Percentiles rank a stretch among this genome's conserved stretches.
Evolutionary conservation across 2,329 filamentous ascomycete species (phyloP).

Genomic region (Penicillium polonicum): DNA sequence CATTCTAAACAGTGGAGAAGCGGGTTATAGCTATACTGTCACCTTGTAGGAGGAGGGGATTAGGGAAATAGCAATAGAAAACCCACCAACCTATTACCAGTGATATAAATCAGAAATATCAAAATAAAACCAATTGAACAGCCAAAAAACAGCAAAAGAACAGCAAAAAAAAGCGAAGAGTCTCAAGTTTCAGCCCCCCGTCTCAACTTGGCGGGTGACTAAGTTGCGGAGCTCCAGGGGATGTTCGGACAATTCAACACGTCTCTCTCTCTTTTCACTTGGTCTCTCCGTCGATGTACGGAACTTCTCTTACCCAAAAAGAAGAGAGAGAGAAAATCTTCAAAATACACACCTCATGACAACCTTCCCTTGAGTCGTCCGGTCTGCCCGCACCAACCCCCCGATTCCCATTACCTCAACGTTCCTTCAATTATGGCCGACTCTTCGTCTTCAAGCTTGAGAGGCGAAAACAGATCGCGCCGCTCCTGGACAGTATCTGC

Average conservation of each 20-base stretch:
- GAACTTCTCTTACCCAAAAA: not conserved
- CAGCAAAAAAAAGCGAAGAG: not conserved
- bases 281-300: not conserved
- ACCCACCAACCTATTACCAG: not conserved
- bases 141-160: not conserved
- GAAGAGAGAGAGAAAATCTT: not conserved
- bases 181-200: not conserved
- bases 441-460: conserved; percentile 37
- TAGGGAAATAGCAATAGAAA: not conserved
- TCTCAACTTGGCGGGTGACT: conserved; percentile 8
- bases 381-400: conserved; percentile 4
- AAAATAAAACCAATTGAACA: not conserved
- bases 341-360: not conserved
- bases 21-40: conserved; percentile 1
- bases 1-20: conserved; percentile 18
- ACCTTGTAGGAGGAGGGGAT: not conserved
- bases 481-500: conserved; percentile 40
- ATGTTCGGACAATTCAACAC: not conserved
- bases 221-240: conserved; percentile 10
- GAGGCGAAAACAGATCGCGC: conserved; percentile 35
- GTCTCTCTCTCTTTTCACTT: not conserved
- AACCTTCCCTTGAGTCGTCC: not conserved
- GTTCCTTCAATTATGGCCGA: conserved; percentile 34
- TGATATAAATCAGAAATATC: not conserved
- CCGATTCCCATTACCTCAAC: not conserved